Conservation (phyloP, 148 eudicot species). For the Rhododendron simsii region DNA sequence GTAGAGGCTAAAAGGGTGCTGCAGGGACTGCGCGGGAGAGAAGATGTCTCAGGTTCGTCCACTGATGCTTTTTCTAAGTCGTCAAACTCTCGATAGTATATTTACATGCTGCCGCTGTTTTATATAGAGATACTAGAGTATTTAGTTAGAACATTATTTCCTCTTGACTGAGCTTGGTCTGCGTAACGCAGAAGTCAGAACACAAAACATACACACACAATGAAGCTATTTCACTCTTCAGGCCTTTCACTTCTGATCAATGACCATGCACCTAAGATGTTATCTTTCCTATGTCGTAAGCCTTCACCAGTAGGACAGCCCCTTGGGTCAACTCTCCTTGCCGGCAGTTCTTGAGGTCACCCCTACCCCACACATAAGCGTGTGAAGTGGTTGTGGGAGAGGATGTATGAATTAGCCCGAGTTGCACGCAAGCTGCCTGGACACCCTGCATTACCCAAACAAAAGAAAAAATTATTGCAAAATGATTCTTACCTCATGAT, state of each 20-base stretch:
- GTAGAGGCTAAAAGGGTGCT: constrained; percentile 72
- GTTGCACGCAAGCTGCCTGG: neutral
- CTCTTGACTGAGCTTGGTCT: neutral
- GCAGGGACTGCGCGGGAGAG: constrained; percentile 61
- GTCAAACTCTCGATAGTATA: neutral
- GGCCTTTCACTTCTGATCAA: too few relatives aligned
- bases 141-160: neutral
- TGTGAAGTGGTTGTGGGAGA: neutral
- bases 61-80: neutral
- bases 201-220: neutral
- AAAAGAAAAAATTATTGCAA: neutral
- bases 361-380: too few relatives aligned
- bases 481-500: neutral
- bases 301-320: neutral
- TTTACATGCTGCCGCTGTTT: neutral
- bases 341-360: too few relatives aligned
- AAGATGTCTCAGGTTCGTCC: constrained; percentile 75
- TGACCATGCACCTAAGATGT: too few relatives aligned
- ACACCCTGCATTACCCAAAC: neutral
- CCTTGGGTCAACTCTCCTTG: too few relatives aligned
- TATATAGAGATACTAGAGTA: neutral
- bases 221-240: neutral
- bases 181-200: neutral
- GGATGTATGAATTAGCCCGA: neutral
- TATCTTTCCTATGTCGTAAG: neutral